These are phyloP conservation scores for Leccinum subatratum DNA, from an alignment of 1,284 basidiomycete species.

Conservation along the genomic window DNA sequence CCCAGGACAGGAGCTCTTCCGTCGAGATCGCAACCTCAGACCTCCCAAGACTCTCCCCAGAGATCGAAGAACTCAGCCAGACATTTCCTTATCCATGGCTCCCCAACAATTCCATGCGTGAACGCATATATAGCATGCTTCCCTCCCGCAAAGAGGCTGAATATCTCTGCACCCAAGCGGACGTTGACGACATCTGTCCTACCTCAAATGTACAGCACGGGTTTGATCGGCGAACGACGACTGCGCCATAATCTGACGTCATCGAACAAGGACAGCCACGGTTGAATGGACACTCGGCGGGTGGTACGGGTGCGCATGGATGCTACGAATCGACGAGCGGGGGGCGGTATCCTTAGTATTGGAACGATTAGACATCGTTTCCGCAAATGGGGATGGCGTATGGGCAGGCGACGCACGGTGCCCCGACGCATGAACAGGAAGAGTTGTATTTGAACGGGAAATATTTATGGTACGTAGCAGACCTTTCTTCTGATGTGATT, in stretches of 20 bases:
- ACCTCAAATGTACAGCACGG: slow-evolving; percentile 68
- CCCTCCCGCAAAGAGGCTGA: slow-evolving; percentile 53
- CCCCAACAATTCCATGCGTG: slow-evolving; percentile 50
- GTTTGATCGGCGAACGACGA: slow-evolving; percentile 47
- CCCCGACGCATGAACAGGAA: slow-evolving; percentile 20
- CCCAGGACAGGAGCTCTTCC: slow-evolving; percentile 27
- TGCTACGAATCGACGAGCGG: slow-evolving; percentile 23
- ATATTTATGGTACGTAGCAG: slow-evolving; percentile 28
- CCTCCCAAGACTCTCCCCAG: slow-evolving; percentile 37
- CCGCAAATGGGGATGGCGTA: slow-evolving; percentile 51
- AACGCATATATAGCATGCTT: slow-evolving; percentile 55
- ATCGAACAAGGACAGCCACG: slow-evolving; percentile 19
- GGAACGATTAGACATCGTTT: slow-evolving; percentile 59
- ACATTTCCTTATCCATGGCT: slow-evolving; percentile 62
- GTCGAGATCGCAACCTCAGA: slow-evolving; percentile 23
- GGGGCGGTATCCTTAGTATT: slow-evolving; percentile 50
- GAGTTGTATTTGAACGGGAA: slow-evolving; percentile 23
- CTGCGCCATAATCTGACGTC: slow-evolving; percentile 14
- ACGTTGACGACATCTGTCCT: slow-evolving; percentile 60
- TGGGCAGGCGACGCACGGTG: slow-evolving; percentile 15
- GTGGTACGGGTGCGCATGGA: slow-evolving; percentile 13
- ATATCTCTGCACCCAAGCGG: slow-evolving; percentile 44
- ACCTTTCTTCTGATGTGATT: not conserved
- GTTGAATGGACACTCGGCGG: slow-evolving; percentile 12
- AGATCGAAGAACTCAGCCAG: slow-evolving; percentile 55